Percentiles rank a stretch among this genome's conserved stretches.
Conservation (phyloP, 176 grass and related monocot species). For the Aechmea fasciata region DNA sequence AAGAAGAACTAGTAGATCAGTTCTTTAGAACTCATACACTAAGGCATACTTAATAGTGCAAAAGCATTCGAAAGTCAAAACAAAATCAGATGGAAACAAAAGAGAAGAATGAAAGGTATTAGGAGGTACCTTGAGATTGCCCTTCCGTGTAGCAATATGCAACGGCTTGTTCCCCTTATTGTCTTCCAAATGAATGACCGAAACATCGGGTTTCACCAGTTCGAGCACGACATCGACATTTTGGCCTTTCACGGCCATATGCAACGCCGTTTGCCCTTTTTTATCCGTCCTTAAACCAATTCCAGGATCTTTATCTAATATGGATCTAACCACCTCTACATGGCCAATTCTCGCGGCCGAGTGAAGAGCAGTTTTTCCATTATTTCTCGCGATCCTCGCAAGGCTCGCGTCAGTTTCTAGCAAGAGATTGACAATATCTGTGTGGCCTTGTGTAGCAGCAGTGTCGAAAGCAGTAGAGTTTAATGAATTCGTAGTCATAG, state of each 20-base stretch:
- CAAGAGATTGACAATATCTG: slow-evolving; percentile 77
- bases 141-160: slow-evolving; percentile 88
- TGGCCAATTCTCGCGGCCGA: slow-evolving; percentile 96
- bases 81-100: neutral
- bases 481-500: slow-evolving; percentile 86
- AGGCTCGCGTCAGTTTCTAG: slow-evolving; percentile 82
- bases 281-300: slow-evolving; percentile 85
- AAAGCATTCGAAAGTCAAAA: neutral
- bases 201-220: slow-evolving; percentile 61
- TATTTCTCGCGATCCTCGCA: slow-evolving; percentile 75
- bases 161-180: slow-evolving; percentile 77
- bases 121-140: slow-evolving; percentile 47
- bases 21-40: neutral
- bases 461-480: slow-evolving; percentile 95
- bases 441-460: slow-evolving; percentile 76
- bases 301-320: slow-evolving; percentile 75
- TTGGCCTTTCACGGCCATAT: slow-evolving; percentile 95
- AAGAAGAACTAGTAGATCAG: neutral
- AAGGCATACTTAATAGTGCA: neutral
- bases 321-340: slow-evolving; percentile 62
- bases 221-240: slow-evolving; percentile 69
- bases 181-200: slow-evolving; percentile 70
- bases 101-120: neutral
- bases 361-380: slow-evolving; percentile 84
- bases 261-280: slow-evolving; percentile 87